These are phyloP conservation scores for Lophiostoma macrostomum DNA, from an alignment of 495 filamentous ascomycete genomes.

Conservation along the genomic window DNA sequence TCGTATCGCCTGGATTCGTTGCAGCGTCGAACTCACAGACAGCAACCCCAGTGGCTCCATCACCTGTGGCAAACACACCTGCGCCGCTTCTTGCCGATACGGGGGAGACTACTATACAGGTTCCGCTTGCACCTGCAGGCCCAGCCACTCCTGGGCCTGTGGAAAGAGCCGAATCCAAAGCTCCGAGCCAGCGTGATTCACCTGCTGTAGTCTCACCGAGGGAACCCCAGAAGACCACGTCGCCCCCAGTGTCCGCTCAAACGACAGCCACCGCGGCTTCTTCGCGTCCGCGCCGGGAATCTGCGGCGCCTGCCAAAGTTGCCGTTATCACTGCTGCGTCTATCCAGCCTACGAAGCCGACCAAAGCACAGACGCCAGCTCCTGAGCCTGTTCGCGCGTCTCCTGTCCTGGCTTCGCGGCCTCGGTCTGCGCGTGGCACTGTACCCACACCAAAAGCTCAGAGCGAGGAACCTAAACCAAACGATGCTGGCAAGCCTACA, in stretches of 20 bases:
- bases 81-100: slow-evolving; percentile 33
- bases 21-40: not conserved
- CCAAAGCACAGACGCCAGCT: slow-evolving; percentile 15
- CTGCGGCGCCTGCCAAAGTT: slow-evolving; percentile 19
- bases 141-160: slow-evolving; percentile 21
- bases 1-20: no score
- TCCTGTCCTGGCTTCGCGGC: slow-evolving; percentile 6
- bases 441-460: slow-evolving; percentile 37
- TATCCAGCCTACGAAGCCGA: slow-evolving; percentile 1
- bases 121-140: slow-evolving; percentile 37
- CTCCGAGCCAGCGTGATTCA: slow-evolving; percentile 19
- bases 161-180: slow-evolving; percentile 9
- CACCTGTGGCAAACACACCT: slow-evolving; percentile 20
- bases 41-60: slow-evolving; percentile 1
- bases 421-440: slow-evolving; percentile 24
- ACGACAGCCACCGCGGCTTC: slow-evolving; percentile 25
- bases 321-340: not conserved
- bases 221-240: slow-evolving; percentile 4
- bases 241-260: no score
- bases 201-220: slow-evolving; percentile 24
- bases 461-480: slow-evolving; percentile 40
- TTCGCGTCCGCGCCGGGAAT: slow-evolving; percentile 25
- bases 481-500: slow-evolving; percentile 10
- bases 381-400: slow-evolving; percentile 8
- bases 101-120: slow-evolving; percentile 33